Conservation (phyloP, 139 green algal species). For the Chlamydomonas asymmetrica region DNA sequence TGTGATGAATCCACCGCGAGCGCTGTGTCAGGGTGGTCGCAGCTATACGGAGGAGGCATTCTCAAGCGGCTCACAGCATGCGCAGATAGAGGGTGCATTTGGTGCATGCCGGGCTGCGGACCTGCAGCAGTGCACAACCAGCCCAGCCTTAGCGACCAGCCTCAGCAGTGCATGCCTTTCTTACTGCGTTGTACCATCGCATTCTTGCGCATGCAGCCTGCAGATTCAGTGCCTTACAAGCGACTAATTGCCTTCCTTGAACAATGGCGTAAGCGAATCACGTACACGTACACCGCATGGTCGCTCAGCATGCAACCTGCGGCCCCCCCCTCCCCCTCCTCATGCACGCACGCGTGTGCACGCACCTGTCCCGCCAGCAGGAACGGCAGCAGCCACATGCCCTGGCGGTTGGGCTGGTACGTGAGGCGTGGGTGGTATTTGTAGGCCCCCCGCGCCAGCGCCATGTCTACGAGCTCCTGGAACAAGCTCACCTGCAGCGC, state of each 20-base stretch:
- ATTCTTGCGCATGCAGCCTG: not conserved
- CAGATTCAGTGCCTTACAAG: not conserved
- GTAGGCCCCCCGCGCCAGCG: conserved; percentile 33
- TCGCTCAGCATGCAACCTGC: not conserved
- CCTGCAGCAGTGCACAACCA: no score
- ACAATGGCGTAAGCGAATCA: not conserved
- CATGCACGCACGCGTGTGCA: not conserved
- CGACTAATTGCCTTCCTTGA: not conserved
- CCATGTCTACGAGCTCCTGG: conserved; percentile 32
- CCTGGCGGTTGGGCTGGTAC: conserved; percentile 15
- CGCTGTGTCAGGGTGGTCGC: not conserved
- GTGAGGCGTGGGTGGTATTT: conserved; percentile 30
- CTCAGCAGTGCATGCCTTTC: no score
- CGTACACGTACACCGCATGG: not conserved
- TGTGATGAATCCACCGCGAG: not conserved
- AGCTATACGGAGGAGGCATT: not conserved
- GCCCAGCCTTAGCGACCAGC: no score
- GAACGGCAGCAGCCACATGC: conserved; percentile 46
- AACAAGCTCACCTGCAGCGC: conserved; percentile 15
- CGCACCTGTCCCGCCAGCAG: conserved; percentile 42
- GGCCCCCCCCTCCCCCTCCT: not conserved
- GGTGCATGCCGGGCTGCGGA: no score
- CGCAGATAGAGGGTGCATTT: no score
- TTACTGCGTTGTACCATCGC: no score
- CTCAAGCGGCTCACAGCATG: no score